Percentiles rank a stretch among this genome's conserved stretches.
These are phyloP conservation scores for Blastocystis sp. DNA, from an alignment of 352 stramenopile genomes.

Conservation along the genomic window DNA sequence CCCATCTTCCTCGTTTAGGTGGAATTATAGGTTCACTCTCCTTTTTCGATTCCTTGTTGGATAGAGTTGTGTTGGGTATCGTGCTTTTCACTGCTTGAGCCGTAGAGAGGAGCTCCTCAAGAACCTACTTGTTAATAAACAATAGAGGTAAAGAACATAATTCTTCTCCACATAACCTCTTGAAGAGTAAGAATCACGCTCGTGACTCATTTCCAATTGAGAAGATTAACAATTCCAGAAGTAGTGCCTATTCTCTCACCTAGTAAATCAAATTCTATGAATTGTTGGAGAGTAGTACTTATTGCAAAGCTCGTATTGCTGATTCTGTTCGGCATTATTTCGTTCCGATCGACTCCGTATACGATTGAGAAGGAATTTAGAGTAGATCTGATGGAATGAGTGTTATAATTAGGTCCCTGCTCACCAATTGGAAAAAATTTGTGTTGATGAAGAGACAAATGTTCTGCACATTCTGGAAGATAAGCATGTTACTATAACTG, in stretches of 20 bases:
- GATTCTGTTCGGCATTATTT: not conserved
- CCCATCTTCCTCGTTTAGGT: conserved; percentile 28
- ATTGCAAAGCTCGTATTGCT: conserved; percentile 6
- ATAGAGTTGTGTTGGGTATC: not conserved
- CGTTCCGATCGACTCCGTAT: conserved; percentile 26
- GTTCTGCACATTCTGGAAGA: conserved; percentile 31
- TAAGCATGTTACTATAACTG: not conserved
- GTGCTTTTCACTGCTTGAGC: not conserved
- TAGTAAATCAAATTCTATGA: not conserved
- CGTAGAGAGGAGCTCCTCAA: not conserved
- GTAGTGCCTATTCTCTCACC: not conserved
- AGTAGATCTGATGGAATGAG: not conserved
- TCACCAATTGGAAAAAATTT: not conserved
- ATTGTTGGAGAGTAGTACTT: not conserved
- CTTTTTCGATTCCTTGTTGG: not conserved
- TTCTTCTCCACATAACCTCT: no score
- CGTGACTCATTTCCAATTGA: not conserved
- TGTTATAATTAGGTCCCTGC: not conserved
- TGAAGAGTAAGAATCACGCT: not conserved
- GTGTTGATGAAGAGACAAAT: not conserved
- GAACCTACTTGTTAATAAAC: not conserved
- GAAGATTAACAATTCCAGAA: not conserved
- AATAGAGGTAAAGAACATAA: no score
- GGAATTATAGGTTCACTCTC: no score
- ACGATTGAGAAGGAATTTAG: not conserved